Evolutionary conservation across 177 flowering plant genomes (phyloP).

Genomic region (Tripterygium wilfordii): DNA sequence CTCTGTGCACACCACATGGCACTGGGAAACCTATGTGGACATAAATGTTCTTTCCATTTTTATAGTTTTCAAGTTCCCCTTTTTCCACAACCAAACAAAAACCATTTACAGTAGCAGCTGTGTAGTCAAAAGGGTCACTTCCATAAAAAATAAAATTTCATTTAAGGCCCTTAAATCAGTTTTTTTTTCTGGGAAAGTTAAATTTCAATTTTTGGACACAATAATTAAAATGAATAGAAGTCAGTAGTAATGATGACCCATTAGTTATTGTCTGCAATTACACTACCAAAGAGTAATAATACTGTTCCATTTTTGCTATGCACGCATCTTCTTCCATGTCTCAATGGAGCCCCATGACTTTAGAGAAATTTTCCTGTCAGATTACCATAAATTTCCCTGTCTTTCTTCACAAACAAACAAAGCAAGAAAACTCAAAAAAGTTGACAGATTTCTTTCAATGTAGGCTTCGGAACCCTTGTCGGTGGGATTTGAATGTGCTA

Average conservation of each 20-base stretch:
- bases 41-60: background rate
- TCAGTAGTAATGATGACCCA: constrained; percentile 16
- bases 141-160: background rate
- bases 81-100: constrained; percentile 13
- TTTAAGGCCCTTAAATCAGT: background rate
- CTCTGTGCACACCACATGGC: constrained; percentile 63
- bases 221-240: constrained; percentile 1
- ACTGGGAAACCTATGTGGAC: constrained; percentile 7
- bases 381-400: constrained; percentile 5
- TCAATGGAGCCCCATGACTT: constrained; percentile 18
- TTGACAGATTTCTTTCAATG: constrained; percentile 5
- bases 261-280: constrained; percentile 16
- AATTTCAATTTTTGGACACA: background rate
- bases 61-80: background rate
- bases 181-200: background rate
- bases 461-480: background rate
- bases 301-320: constrained; percentile 1
- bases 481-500: too few species aligned
- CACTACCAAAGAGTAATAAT: background rate
- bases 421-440: background rate
- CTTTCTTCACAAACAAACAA: constrained; percentile 7
- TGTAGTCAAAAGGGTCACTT: background rate
- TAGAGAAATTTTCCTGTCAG: constrained; percentile 7
- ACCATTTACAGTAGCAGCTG: background rate
- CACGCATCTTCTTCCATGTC: background rate